phyloP scores from a whole-genome alignment of 2,329 filamentous ascomycete species.

The Madurella fahalii region DNA sequence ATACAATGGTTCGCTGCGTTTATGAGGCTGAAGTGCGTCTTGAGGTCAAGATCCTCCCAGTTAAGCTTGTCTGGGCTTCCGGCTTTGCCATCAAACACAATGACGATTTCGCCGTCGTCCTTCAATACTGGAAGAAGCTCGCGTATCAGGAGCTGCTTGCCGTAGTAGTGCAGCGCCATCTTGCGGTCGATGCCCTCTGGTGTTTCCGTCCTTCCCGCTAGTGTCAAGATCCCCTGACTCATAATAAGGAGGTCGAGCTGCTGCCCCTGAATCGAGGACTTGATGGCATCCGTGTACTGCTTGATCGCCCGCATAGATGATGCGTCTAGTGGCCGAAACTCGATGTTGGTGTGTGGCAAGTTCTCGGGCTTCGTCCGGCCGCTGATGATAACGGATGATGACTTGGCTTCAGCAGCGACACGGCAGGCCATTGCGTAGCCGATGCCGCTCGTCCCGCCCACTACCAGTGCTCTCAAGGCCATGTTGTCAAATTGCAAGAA shows the following conservation, averaged over 20 bases:
- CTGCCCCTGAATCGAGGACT: conserved; percentile 24
- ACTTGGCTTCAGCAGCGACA: conserved; percentile 27
- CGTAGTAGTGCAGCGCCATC: conserved; percentile 45
- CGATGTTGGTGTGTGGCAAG: conserved; percentile 32
- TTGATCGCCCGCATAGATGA: conserved; percentile 35
- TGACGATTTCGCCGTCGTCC: conserved; percentile 36
- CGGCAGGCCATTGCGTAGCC: conserved; percentile 36
- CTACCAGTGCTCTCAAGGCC: conserved; percentile 30
- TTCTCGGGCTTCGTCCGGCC: conserved; percentile 31
- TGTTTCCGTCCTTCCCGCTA: conserved; percentile 37
- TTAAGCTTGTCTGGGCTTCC: conserved; percentile 34
- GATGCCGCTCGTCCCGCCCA: conserved; percentile 35
- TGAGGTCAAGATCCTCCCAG: conserved; percentile 40
- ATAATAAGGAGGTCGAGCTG: conserved; percentile 38
- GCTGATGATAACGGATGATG: conserved; percentile 32
- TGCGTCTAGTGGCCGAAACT: conserved; percentile 32
- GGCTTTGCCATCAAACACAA: conserved; percentile 32
- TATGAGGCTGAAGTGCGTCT: conserved; percentile 30
- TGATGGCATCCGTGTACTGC: conserved; percentile 30
- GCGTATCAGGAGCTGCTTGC: conserved; percentile 40
- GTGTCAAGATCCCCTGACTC: conserved; percentile 36
- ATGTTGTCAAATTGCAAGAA: not conserved
- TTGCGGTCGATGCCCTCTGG: conserved; percentile 43
- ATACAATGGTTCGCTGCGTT: conserved; percentile 36
- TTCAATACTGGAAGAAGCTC: conserved; percentile 38